Conservation (phyloP, 2,329 filamentous ascomycete genomes). For the Colletotrichum cordylinicola region DNA sequence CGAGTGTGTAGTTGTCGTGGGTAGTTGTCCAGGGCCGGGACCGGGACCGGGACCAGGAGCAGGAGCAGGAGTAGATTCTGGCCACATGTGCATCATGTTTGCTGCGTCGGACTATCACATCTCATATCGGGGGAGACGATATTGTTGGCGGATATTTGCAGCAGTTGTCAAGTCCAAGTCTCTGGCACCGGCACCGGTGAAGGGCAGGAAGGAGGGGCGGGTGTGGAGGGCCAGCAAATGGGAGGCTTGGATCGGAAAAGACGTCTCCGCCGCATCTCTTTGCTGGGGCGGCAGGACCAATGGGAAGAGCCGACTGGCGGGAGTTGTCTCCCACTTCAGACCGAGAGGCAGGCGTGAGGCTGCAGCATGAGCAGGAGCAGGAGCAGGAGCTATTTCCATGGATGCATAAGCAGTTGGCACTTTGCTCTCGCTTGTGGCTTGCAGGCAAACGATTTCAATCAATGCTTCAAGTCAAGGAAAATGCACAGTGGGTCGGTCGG, state of each 20-base stretch:
- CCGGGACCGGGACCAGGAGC: not conserved
- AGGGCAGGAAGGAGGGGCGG: not conserved
- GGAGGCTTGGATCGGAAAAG: conserved; percentile 8
- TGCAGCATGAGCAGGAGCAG: not conserved
- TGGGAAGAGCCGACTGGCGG: not conserved
- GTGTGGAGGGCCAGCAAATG: conserved; percentile 12
- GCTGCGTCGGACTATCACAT: conserved; percentile 11
- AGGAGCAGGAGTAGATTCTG: not conserved
- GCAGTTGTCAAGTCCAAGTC: conserved; percentile 18
- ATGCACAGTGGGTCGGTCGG: not conserved
- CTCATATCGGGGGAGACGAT: conserved; percentile 9
- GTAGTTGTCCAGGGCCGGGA: not conserved
- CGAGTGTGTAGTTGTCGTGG: not conserved
- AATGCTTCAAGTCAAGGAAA: not conserved
- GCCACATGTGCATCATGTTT: not conserved
- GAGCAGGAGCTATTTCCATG: not conserved
- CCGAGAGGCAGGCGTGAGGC: not conserved
- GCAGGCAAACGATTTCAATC: not conserved
- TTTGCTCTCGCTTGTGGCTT: not conserved
- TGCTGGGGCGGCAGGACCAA: not conserved
- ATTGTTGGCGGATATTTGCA: conserved; percentile 21
- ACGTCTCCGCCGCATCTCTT: not conserved
- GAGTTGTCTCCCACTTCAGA: not conserved
- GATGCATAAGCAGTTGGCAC: not conserved
- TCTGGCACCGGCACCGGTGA: conserved; percentile 22